Evolutionary conservation across 192 early-diverging fungal species (phyloP).

Genomic region (Backusella tuberculispora): DNA sequence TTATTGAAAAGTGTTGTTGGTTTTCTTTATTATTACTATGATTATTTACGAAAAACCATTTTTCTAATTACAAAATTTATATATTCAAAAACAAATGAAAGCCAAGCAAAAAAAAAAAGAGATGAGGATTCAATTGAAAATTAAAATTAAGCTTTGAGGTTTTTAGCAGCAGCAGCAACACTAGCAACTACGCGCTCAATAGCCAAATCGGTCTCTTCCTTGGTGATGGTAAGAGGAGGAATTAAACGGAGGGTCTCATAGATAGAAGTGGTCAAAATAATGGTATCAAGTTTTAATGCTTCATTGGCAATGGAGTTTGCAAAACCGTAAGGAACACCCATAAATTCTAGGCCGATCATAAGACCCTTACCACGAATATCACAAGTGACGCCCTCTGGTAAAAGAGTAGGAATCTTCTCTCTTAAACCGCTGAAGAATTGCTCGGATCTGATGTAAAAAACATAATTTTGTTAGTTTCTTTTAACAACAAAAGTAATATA

Average conservation of each 20-base stretch:
- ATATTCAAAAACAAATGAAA: not conserved
- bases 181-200: conserved; percentile 33
- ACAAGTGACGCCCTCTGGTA: conserved; percentile 37
- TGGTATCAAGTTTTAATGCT: conserved; percentile 42
- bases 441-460: conserved; percentile 34
- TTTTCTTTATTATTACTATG: conserved; percentile 1
- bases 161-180: conserved; percentile 30
- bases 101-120: not conserved
- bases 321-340: conserved; percentile 41
- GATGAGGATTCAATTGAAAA: not conserved
- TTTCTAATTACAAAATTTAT: not conserved
- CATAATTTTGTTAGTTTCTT: not conserved
- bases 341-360: conserved; percentile 52
- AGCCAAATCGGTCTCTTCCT: conserved; percentile 44
- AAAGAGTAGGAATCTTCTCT: conserved; percentile 31
- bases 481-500: not conserved
- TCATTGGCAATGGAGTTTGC: conserved; percentile 30
- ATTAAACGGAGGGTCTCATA: conserved; percentile 50
- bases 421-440: conserved; percentile 42
- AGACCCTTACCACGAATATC: conserved; percentile 50
- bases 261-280: conserved; percentile 48
- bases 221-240: conserved; percentile 47
- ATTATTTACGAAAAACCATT: not conserved
- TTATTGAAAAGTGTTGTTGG: not conserved
- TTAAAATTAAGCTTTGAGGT: conserved; percentile 19